Conservation (phyloP, 768 basidiomycete species). For the Phlegmacium glaucopus region DNA sequence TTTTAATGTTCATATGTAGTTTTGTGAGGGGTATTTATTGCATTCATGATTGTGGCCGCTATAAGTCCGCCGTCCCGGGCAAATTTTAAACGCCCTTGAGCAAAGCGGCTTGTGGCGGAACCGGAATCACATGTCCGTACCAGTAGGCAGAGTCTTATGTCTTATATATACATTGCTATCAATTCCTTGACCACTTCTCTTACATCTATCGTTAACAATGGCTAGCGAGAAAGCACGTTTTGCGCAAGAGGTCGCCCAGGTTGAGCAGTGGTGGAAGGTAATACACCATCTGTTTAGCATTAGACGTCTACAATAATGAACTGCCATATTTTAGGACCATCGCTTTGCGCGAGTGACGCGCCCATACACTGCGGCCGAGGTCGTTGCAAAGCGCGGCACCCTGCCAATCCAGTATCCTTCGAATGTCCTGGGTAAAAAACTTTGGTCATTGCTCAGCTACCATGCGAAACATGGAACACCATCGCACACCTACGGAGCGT, state of each 20-base stretch:
- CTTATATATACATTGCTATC: conserved; percentile 23
- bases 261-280: conserved; percentile 95
- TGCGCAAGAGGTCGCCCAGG: conserved; percentile 75
- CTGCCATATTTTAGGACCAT: conserved; percentile 50
- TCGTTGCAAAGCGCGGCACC: conserved; percentile 92
- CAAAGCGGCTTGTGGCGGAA: conserved; percentile 17
- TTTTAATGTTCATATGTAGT: too few relatives aligned
- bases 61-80: too few relatives aligned
- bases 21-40: too few relatives aligned
- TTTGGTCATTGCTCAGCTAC: conserved; percentile 69
- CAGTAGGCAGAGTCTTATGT: too few relatives aligned
- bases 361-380: conserved; percentile 90
- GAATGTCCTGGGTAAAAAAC: conserved; percentile 80
- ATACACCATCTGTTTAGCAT: conserved; percentile 12
- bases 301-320: conserved; percentile 7
- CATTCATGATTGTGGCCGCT: too few relatives aligned
- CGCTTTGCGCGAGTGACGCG: conserved; percentile 86
- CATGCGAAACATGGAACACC: conserved; percentile 78
- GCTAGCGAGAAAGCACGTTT: conserved; percentile 67
- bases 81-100: too few relatives aligned
- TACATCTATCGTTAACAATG: conserved; percentile 38
- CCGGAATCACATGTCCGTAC: conserved; percentile 50
- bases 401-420: conserved; percentile 85
- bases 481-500: conserved; percentile 98
- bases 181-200: conserved; percentile 7